These are phyloP conservation scores for Ophiognomonia clavigignenti-juglandacearum DNA, from an alignment of 2,329 filamentous ascomycete species.

Conservation along the genomic window DNA sequence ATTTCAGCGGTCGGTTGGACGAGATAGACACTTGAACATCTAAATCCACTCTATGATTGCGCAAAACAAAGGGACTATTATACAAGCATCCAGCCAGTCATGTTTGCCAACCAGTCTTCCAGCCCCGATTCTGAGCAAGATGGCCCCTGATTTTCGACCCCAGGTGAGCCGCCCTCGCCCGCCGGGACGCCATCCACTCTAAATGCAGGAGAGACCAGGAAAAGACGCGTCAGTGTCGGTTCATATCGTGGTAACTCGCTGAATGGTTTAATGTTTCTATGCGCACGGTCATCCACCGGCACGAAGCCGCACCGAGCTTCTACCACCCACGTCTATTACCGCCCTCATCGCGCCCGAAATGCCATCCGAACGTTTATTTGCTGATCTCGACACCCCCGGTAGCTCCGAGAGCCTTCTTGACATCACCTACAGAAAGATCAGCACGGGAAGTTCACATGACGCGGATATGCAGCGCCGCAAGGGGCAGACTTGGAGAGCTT, in stretches of 20 bases:
- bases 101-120: conserved; percentile 17
- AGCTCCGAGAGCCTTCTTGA: conserved; percentile 67
- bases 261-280: background rate
- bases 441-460: no score
- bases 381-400: conserved; percentile 73
- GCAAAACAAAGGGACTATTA: conserved; percentile 25
- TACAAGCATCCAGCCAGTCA: conserved; percentile 23
- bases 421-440: no score
- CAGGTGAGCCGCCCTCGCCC: conserved; percentile 1
- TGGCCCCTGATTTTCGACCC: background rate
- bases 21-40: conserved; percentile 36
- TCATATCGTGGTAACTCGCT: background rate
- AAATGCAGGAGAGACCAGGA: background rate
- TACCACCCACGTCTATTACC: background rate
- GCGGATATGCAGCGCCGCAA: background rate
- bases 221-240: background rate
- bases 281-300: background rate
- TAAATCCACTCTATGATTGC: conserved; percentile 39
- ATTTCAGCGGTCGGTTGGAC: background rate
- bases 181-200: conserved; percentile 4
- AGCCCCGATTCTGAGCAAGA: conserved; percentile 16
- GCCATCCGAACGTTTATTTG: no score
- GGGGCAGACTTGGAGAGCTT: background rate
- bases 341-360: no score
- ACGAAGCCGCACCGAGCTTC: background rate